These are phyloP conservation scores for Deinandra increscens DNA, from an alignment of 129 eudicot genomes.

Conservation along the genomic window DNA sequence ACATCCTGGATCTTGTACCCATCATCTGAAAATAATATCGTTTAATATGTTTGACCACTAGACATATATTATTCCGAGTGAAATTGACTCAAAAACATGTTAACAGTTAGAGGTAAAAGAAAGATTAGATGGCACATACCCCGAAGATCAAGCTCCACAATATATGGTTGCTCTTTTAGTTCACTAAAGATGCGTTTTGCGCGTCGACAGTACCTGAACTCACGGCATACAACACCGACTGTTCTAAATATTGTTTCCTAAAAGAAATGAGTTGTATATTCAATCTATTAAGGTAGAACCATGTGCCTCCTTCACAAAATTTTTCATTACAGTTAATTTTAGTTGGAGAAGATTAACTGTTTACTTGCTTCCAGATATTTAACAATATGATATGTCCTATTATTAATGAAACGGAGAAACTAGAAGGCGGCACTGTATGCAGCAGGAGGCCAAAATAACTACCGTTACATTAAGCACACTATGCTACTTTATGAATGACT, in stretches of 20 bases:
- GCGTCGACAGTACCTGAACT: conserved; percentile 61
- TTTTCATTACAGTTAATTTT: neutral
- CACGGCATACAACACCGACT: conserved; percentile 28
- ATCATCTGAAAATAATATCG: conserved; percentile 54
- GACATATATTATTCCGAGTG: conserved; percentile 8
- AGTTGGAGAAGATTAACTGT: neutral
- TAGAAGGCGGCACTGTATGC: conserved; percentile 2
- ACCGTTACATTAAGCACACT: neutral
- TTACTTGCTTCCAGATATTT: neutral
- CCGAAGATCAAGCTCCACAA: conserved; percentile 98
- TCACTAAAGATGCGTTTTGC: conserved; percentile 72
- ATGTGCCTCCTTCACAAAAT: conserved; percentile 1
- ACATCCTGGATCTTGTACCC: conserved; percentile 76
- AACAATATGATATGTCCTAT: neutral
- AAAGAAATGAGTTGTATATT: conserved; percentile 11
- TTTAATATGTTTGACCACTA: conserved; percentile 9
- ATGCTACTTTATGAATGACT: conserved; percentile 7
- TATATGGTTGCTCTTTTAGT: conserved; percentile 70
- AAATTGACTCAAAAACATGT: conserved; percentile 7
- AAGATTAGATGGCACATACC: conserved; percentile 37
- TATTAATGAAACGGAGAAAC: conserved; percentile 11
- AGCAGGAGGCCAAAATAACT: conserved; percentile 3
- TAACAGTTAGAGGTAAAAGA: neutral
- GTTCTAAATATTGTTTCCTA: conserved; percentile 18
- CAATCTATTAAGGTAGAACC: neutral